Percentiles rank a stretch among this genome's conserved stretches.
Conservation (phyloP, 768 basidiomycete species). For the Suillus plorans region DNA sequence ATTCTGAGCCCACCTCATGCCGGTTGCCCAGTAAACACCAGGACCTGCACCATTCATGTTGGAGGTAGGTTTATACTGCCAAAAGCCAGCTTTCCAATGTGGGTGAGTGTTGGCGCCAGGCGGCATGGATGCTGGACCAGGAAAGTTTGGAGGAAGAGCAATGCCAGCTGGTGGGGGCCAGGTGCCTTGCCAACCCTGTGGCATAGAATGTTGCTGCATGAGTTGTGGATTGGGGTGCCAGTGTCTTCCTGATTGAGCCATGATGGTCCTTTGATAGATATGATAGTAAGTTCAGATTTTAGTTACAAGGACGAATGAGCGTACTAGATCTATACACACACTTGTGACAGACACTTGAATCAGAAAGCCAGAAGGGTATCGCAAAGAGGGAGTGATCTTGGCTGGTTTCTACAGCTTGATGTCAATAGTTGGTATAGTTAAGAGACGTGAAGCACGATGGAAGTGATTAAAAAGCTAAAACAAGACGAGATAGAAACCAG, state of each 20-base stretch:
- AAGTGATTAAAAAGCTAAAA: too few species aligned
- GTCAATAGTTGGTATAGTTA: too few species aligned
- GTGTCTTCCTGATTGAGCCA: slow-evolving; percentile 3
- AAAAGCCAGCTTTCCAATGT: too few species aligned
- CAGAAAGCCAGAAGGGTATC: background rate
- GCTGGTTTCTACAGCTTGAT: background rate
- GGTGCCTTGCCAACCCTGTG: slow-evolving; percentile 34
- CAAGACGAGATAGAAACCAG: too few species aligned
- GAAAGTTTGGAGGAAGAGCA: slow-evolving; percentile 33
- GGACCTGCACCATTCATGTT: too few species aligned
- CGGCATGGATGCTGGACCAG: slow-evolving; percentile 57
- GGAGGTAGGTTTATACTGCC: too few species aligned
- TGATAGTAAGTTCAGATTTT: background rate
- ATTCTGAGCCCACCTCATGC: too few species aligned
- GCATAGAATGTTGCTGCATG: slow-evolving; percentile 25
- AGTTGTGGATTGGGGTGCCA: slow-evolving; percentile 35
- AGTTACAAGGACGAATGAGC: background rate
- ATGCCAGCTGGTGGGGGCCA: slow-evolving; percentile 35
- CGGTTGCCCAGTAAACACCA: too few species aligned
- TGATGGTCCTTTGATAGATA: background rate
- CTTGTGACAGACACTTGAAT: background rate
- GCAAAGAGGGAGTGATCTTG: background rate
- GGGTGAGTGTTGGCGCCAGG: too few species aligned
- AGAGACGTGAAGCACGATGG: too few species aligned
- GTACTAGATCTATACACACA: background rate